A percentile compares a stretch with the other conserved stretches of the same genome.
These are phyloP conservation scores for Abrus precatorius DNA, from an alignment of 306 rosid species.

Conservation along the genomic window DNA sequence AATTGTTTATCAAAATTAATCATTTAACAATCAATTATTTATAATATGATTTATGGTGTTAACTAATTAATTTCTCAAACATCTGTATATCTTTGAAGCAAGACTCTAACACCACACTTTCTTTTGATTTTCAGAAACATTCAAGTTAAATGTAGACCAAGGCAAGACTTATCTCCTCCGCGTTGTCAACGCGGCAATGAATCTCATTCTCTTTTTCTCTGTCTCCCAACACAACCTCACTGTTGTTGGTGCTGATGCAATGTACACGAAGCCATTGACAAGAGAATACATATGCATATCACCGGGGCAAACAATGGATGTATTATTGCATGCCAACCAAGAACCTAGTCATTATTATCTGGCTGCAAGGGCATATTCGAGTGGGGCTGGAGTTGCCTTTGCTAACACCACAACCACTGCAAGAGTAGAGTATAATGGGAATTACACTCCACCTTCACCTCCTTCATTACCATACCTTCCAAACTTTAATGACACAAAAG, in stretches of 20 bases:
- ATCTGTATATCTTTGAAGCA: not conserved
- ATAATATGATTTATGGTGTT: not conserved
- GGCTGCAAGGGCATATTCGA: conserved; percentile 54
- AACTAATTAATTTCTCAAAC: not conserved
- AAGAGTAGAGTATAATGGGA: conserved; percentile 53
- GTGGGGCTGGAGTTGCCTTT: conserved; percentile 41
- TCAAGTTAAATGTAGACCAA: conserved; percentile 52
- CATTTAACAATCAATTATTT: not conserved
- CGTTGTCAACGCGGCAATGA: conserved; percentile 54
- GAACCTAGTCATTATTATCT: conserved; percentile 55
- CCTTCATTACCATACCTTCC: conserved; percentile 50
- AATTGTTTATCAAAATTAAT: not conserved
- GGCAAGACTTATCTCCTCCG: conserved; percentile 65
- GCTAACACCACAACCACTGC: conserved; percentile 60
- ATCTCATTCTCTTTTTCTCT: conserved; percentile 58
- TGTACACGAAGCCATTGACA: conserved; percentile 51
- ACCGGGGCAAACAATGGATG: conserved; percentile 69
- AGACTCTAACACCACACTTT: not conserved
- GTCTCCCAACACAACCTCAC: conserved; percentile 62
- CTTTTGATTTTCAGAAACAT: conserved; percentile 44
- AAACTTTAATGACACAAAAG: conserved; percentile 44
- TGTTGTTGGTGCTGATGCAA: conserved; percentile 56
- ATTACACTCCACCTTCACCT: conserved; percentile 30
- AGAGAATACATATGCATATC: conserved; percentile 56
- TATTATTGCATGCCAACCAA: conserved; percentile 58